Evolutionary conservation across 306 rosid species (phyloP).

Genomic region (Prunus davidiana): DNA sequence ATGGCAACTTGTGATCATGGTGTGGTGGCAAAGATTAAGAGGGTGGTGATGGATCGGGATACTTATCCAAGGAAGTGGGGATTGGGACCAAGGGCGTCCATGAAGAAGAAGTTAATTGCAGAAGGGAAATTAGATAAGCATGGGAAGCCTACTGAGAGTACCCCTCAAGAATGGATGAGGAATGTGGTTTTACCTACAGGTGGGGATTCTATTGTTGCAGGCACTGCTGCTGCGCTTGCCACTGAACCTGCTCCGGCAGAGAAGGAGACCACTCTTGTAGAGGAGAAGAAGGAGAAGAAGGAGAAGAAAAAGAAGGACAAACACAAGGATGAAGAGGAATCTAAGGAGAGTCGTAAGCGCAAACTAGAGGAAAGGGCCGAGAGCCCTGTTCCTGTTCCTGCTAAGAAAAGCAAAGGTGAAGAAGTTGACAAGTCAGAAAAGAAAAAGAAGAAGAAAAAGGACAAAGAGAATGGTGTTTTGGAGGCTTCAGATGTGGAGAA

Average conservation of each 20-base stretch:
- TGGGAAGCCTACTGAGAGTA: slow-evolving; percentile 64
- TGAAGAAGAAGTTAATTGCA: slow-evolving; percentile 67
- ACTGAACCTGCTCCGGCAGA: slow-evolving; percentile 26
- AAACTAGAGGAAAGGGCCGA: slow-evolving; percentile 41
- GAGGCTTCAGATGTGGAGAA: slow-evolving; percentile 2
- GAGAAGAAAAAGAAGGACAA: slow-evolving; percentile 10
- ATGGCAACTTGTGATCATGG: slow-evolving; percentile 93
- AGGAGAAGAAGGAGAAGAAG: slow-evolving; percentile 26
- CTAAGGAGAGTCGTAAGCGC: slow-evolving; percentile 40
- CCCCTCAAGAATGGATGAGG: slow-evolving; percentile 77
- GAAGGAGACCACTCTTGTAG: slow-evolving; percentile 8
- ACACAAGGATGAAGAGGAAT: slow-evolving; percentile 27
- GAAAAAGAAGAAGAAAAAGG: slow-evolving; percentile 58
- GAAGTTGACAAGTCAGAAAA: slow-evolving; percentile 37
- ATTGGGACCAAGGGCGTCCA: slow-evolving; percentile 74
- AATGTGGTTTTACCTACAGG: slow-evolving; percentile 60
- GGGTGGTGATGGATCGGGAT: slow-evolving; percentile 91
- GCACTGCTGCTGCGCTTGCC: slow-evolving; percentile 43
- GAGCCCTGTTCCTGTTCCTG: slow-evolving; percentile 31
- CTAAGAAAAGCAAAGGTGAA: slow-evolving; percentile 51
- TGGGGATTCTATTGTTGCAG: slow-evolving; percentile 54
- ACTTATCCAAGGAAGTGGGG: slow-evolving; percentile 92
- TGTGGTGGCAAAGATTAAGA: slow-evolving; percentile 76
- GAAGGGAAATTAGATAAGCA: slow-evolving; percentile 76
- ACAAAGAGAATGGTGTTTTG: slow-evolving; percentile 31